Evolutionary conservation across 805 yeast genomes (phyloP).

Genomic region (Martiniozyma abietophila): DNA sequence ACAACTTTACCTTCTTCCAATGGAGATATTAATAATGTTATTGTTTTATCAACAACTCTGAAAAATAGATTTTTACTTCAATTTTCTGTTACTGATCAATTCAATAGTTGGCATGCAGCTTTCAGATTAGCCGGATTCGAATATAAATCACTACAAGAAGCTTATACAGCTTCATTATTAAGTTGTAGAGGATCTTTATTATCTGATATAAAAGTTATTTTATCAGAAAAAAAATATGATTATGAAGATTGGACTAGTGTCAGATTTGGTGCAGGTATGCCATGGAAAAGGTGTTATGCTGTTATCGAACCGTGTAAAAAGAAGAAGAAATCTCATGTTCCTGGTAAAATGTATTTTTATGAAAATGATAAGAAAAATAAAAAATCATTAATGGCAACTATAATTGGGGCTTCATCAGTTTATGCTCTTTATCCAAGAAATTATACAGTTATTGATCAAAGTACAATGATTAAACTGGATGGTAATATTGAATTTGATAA

Average conservation of each 20-base stretch:
- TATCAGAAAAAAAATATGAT: constrained; percentile 75
- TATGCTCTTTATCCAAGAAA: constrained; percentile 92
- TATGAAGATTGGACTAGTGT: constrained; percentile 95
- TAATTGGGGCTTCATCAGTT: constrained; percentile 58
- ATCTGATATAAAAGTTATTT: constrained; percentile 76
- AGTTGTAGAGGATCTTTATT: constrained; percentile 85
- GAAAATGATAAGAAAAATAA: constrained; percentile 69
- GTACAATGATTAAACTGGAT: constrained; percentile 83
- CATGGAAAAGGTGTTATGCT: constrained; percentile 92
- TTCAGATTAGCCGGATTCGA: constrained; percentile 75
- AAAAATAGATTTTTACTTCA: constrained; percentile 83
- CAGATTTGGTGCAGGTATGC: constrained; percentile 95
- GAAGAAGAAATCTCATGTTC: constrained; percentile 35
- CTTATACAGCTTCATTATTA: constrained; percentile 89
- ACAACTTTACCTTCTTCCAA: constrained; percentile 52
- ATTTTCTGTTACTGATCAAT: constrained; percentile 54
- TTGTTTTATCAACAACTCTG: constrained; percentile 86
- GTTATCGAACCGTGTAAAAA: constrained; percentile 66
- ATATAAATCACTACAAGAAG: constrained; percentile 78
- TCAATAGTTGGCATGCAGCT: constrained; percentile 74
- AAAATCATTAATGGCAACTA: constrained; percentile 73
- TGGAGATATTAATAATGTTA: constrained; percentile 64
- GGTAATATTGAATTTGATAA: constrained; percentile 61
- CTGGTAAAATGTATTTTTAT: constrained; percentile 71
- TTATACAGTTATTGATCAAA: constrained; percentile 68